Conservation (phyloP, 164 flowering plant genomes). For the Vitis rotundifolia region DNA sequence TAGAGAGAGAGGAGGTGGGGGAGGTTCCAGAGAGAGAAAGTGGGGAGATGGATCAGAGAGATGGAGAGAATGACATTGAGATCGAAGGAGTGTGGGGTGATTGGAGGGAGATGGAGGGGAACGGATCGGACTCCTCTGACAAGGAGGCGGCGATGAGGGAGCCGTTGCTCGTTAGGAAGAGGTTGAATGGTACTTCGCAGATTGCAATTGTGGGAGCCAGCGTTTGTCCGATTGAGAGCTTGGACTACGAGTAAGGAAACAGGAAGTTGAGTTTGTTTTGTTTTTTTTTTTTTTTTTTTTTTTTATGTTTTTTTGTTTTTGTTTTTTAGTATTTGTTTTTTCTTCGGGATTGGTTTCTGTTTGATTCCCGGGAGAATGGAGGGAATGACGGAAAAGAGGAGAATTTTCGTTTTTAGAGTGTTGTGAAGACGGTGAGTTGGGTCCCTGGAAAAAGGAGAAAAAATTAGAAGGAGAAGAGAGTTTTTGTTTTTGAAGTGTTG, state of each 20-base stretch:
- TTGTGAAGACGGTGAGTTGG: too few species aligned
- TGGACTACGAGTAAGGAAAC: constrained; percentile 71
- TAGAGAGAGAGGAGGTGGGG: constrained; percentile 4
- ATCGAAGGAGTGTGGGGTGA: constrained; percentile 15
- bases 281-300: neutral
- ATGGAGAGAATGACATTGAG: constrained; percentile 30
- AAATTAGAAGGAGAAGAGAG: too few species aligned
- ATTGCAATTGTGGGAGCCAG: constrained; percentile 80
- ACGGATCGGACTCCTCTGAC: constrained; percentile 24
- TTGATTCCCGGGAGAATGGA: too few species aligned
- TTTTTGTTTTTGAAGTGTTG: too few species aligned
- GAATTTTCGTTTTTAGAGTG: too few species aligned
- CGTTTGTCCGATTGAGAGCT: constrained; percentile 68
- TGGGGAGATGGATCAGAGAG: constrained; percentile 27
- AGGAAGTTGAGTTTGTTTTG: too few species aligned
- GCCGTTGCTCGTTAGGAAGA: constrained; percentile 43
- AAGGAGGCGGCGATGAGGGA: constrained; percentile 28
- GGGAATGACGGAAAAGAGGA: too few species aligned
- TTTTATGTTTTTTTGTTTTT: neutral
- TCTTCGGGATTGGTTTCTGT: neutral
- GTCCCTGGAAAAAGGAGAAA: too few species aligned
- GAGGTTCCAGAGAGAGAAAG: constrained; percentile 6
- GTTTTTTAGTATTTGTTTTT: neutral
- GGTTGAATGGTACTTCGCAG: constrained; percentile 67
- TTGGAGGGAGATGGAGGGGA: constrained; percentile 23